Evolutionary conservation across 768 basidiomycete species (phyloP).

Genomic region (Boletus barrowsii): DNA sequence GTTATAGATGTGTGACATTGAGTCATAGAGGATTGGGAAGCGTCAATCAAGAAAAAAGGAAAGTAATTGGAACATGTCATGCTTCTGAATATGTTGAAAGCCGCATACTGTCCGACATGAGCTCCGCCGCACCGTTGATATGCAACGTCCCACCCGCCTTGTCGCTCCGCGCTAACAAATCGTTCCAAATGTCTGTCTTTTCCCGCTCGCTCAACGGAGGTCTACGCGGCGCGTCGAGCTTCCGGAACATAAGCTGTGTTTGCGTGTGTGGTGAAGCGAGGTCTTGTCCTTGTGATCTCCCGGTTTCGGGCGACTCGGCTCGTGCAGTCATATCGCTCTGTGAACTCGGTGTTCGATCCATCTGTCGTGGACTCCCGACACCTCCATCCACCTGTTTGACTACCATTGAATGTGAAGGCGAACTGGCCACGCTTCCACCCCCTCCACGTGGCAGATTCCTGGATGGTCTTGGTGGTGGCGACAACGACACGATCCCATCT

Average conservation of each 20-base stretch:
- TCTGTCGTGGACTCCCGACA: conserved; percentile 2
- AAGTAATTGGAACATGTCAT: not conserved
- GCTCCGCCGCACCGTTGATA: conserved; percentile 35
- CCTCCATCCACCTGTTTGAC: not conserved
- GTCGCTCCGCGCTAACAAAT: conserved; percentile 61
- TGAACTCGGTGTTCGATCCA: conserved; percentile 24
- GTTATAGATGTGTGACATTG: not conserved
- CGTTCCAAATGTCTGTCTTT: conserved; percentile 71
- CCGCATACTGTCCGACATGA: conserved; percentile 43
- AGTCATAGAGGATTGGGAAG: not conserved
- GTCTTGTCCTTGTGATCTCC: conserved; percentile 7
- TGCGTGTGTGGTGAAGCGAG: conserved; percentile 16
- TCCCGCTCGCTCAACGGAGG: conserved; percentile 58
- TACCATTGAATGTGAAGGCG: conserved; percentile 7
- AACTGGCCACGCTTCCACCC: conserved; percentile 1
- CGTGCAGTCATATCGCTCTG: conserved; percentile 33
- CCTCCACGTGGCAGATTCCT: conserved; percentile 15
- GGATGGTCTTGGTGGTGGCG: conserved; percentile 28
- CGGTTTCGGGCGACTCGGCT: conserved; percentile 1
- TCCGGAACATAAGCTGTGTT: conserved; percentile 46
- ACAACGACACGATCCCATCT: conserved; percentile 23
- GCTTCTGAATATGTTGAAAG: conserved; percentile 33
- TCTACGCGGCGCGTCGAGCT: conserved; percentile 37
- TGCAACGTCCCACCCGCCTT: conserved; percentile 73
- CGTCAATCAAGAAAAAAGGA: not conserved